Evolutionary conservation across 2,329 filamentous ascomycete genomes (phyloP).

Genomic region (Macrophomina tecta): DNA sequence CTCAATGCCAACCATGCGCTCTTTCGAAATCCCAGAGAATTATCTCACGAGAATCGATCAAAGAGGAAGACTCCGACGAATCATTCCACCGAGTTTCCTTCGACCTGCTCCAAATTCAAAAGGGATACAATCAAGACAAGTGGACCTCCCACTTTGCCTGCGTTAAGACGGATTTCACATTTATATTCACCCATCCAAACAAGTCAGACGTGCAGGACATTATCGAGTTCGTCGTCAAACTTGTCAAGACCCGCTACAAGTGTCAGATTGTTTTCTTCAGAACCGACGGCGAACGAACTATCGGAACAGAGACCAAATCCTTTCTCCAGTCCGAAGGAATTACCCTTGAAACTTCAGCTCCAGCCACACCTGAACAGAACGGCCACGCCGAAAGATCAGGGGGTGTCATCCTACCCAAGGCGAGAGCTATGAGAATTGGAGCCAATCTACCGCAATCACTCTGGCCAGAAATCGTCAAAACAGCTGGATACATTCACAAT

Average conservation of each 20-base stretch:
- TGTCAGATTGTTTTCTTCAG: neutral
- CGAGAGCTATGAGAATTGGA: slow-evolving; percentile 8
- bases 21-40: slow-evolving; percentile 1
- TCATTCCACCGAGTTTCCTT: neutral
- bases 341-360: slow-evolving; percentile 1
- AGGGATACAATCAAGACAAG: slow-evolving; percentile 4
- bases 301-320: neutral
- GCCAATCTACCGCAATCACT: neutral
- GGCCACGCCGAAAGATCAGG: slow-evolving; percentile 3
- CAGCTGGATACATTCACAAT: neutral
- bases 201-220: neutral
- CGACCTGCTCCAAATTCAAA: slow-evolving; percentile 3
- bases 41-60: neutral
- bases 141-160: slow-evolving; percentile 1
- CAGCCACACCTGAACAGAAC: neutral
- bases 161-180: neutral
- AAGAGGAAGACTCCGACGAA: neutral
- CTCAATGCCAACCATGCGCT: neutral
- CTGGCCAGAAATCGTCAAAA: slow-evolving; percentile 2
- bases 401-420: neutral
- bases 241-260: neutral
- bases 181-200: neutral
- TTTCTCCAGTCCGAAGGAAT: neutral
- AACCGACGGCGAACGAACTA: slow-evolving; percentile 1
- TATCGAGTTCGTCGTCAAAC: neutral